Conservation (phyloP, 495 filamentous ascomycete species). For the Astrothelium subdiscretum region DNA sequence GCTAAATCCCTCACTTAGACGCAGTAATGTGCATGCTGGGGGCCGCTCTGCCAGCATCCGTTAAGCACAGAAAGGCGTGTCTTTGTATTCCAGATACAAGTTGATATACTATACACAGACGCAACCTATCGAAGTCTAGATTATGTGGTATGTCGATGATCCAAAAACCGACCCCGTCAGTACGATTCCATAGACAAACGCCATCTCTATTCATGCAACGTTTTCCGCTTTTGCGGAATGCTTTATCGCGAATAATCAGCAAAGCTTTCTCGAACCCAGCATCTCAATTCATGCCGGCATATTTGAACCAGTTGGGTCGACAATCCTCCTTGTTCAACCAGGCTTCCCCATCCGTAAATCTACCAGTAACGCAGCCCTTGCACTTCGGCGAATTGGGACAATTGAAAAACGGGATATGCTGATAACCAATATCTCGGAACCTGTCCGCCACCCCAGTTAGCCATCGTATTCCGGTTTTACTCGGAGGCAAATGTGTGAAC, state of each 20-base stretch:
- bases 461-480: not conserved
- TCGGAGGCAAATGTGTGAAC: not conserved
- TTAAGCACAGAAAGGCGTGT: not conserved
- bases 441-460: conserved; percentile 33
- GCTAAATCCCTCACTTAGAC: too few relatives aligned
- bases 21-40: too few relatives aligned
- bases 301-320: conserved; percentile 93
- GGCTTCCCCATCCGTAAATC: conserved; percentile 75
- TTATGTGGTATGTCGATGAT: not conserved
- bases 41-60: too few relatives aligned
- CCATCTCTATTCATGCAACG: not conserved
- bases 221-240: not conserved
- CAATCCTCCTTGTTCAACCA: conserved; percentile 88
- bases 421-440: conserved; percentile 99
- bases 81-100: not conserved
- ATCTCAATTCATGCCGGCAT: conserved; percentile 63
- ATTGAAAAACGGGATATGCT: conserved; percentile 97
- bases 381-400: conserved; percentile 96
- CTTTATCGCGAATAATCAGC: not conserved
- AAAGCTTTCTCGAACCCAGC: not conserved
- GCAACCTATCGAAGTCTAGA: not conserved
- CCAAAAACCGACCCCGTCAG: not conserved
- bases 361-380: conserved; percentile 70
- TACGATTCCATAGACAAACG: not conserved
- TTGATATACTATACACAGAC: not conserved